A percentile compares a stretch with the other conserved stretches of the same genome.
Conservation (phyloP, 192 early-diverging fungal genomes). For the Mortierella hygrophila region DNA sequence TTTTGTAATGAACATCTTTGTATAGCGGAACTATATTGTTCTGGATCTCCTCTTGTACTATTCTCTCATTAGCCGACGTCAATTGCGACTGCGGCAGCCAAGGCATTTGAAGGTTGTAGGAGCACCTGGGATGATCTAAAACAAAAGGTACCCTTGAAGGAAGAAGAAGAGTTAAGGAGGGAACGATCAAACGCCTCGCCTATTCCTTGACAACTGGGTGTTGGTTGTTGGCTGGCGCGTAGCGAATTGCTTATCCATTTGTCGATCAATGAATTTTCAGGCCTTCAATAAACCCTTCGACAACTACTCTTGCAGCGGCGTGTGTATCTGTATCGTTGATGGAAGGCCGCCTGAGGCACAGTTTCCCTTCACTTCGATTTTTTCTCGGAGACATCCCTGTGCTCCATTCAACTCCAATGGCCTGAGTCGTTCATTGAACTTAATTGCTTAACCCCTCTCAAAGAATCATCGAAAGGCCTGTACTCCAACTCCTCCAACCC, state of each 20-base stretch:
- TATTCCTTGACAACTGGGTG: too few relatives aligned
- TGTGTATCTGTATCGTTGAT: too few relatives aligned
- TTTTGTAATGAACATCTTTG: not conserved
- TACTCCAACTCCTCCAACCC: not conserved
- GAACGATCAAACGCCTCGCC: not conserved
- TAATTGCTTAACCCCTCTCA: not conserved
- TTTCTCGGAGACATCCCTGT: not conserved
- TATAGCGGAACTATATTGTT: not conserved
- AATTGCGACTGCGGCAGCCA: not conserved
- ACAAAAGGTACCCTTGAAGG: not conserved
- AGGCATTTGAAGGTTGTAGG: not conserved
- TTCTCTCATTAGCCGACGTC: not conserved
- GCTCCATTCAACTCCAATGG: conserved; percentile 4
- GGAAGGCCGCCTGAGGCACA: too few relatives aligned
- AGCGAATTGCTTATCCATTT: too few relatives aligned
- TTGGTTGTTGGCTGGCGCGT: too few relatives aligned
- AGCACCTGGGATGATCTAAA: not conserved
- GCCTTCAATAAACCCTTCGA: too few relatives aligned
- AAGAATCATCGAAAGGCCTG: not conserved
- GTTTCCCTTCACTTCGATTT: not conserved
- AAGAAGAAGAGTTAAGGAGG: not conserved
- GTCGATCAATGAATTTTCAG: too few relatives aligned
- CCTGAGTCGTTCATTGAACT: not conserved
- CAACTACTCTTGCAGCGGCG: too few relatives aligned
- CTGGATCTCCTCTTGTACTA: not conserved